Evolutionary conservation across 345 rosid genomes (phyloP).

Genomic region (Camelina sativa): DNA sequence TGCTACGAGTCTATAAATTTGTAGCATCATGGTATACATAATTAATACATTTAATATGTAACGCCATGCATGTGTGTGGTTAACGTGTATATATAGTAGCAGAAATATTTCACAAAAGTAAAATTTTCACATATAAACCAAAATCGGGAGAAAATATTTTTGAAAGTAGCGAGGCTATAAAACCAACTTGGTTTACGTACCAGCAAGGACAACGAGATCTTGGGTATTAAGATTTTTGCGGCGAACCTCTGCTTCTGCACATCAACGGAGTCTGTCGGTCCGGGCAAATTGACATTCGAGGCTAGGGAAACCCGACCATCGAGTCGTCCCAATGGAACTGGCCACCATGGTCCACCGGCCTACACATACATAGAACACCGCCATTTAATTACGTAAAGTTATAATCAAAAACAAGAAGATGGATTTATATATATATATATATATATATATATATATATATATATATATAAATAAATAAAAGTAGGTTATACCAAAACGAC

Average conservation of each 20-base stretch:
- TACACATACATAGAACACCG: background rate
- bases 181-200: conserved; percentile 35
- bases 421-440: background rate
- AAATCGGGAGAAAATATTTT: background rate
- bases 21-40: background rate
- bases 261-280: conserved; percentile 42
- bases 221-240: conserved; percentile 46
- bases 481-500: conserved; percentile 50
- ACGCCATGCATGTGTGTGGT: background rate
- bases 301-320: conserved; percentile 41
- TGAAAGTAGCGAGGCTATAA: background rate
- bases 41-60: background rate
- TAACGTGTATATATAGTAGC: background rate
- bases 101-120: background rate
- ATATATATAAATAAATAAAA: background rate
- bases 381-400: conserved; percentile 3
- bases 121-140: background rate
- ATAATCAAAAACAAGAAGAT: background rate
- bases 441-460: no score
- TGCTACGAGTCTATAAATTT: background rate
- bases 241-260: conserved; percentile 46
- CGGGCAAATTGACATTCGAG: conserved; percentile 40
- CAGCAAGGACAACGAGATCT: conserved; percentile 56
- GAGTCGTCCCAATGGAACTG: conserved; percentile 43
- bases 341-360: conserved; percentile 43